Evolutionary conservation across 495 filamentous ascomycete genomes (phyloP), one percentile per base, ranked within the genome.

Genomic region (Penicillium bovifimosum): DNA sequence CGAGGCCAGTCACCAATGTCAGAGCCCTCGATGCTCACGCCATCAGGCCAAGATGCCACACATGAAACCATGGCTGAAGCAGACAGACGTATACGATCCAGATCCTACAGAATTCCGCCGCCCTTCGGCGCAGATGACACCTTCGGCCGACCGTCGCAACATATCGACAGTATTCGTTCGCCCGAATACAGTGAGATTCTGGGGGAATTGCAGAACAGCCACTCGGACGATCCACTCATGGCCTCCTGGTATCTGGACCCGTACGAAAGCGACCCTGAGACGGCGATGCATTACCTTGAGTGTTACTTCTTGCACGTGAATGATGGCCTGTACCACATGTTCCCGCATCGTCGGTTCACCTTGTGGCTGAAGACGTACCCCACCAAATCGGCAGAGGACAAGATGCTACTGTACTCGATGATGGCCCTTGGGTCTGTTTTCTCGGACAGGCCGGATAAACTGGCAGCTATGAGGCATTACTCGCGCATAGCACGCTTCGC

Each of bases 361-460:
- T 40, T 67, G n/a, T 85, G 81, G 81, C 52, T 81, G 31, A 73
- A 66, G 36, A 74, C 72, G 52, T 69, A 75, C 52, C 74, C 56
- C 11, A 65, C 69, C 16, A 86, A 86, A 62, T 78, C 74, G 38
- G 70, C 73, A 55, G 81, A 82, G 63, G 86, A 88, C 66, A 77
- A 77, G 58, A 90, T 88, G 82, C 74, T 86, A 41, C 75, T 85
- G 41, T 88, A 86, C 69, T 78, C 78, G 10, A 77, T 84, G 59
- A 78, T 88, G 58, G 73, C 80, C 2, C 53, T 82, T 54, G 81
- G 77, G 7, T 75, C 81, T 11, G 61, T 79, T 1, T 84, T 86
- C 54, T 82, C 83, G 0, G 64, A 73, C 11, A 74, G 77, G n/a
- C 52, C 73, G n/a, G 76, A 77, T 42, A 66, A 69, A 46, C 67